Conservation (phyloP, 2,329 filamentous ascomycete species). For the Cytospora leucostoma region DNA sequence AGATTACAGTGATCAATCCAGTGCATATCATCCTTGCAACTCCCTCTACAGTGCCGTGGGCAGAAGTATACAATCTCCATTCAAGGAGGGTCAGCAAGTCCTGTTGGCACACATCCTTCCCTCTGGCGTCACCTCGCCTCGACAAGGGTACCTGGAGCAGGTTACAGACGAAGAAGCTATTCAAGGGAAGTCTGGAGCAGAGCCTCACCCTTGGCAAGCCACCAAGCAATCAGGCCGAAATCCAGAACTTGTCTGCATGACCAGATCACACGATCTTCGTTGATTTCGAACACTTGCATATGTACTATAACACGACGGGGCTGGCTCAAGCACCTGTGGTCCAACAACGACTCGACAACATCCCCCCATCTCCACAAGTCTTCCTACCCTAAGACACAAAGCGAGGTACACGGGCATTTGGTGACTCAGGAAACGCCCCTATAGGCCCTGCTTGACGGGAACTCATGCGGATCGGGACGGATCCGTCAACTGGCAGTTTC, state of each 20-base stretch:
- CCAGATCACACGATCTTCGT: conserved; percentile 12
- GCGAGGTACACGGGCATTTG: conserved; percentile 11
- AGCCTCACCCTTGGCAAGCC: conserved; percentile 6
- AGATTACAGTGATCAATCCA: neutral
- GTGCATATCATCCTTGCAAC: neutral
- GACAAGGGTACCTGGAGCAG: neutral
- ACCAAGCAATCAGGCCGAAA: conserved; percentile 3
- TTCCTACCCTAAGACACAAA: conserved; percentile 7
- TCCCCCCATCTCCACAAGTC: conserved; percentile 9
- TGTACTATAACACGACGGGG: conserved; percentile 2
- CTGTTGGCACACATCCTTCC: neutral
- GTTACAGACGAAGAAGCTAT: neutral
- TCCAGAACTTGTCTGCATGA: neutral
- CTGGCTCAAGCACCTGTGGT: neutral
- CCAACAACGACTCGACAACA: conserved; percentile 5
- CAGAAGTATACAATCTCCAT: neutral
- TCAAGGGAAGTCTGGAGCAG: neutral
- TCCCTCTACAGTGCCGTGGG: neutral
- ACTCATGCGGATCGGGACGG: conserved; percentile 15
- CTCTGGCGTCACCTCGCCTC: neutral
- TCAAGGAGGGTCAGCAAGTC: neutral
- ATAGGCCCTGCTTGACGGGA: conserved; percentile 13
- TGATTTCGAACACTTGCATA: conserved; percentile 16
- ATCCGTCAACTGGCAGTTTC: conserved; percentile 4
- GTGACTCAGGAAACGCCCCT: neutral